These are phyloP conservation scores for Puccinellia tenuiflora DNA, from an alignment of 176 grass and related monocot genomes.

Conservation along the genomic window DNA sequence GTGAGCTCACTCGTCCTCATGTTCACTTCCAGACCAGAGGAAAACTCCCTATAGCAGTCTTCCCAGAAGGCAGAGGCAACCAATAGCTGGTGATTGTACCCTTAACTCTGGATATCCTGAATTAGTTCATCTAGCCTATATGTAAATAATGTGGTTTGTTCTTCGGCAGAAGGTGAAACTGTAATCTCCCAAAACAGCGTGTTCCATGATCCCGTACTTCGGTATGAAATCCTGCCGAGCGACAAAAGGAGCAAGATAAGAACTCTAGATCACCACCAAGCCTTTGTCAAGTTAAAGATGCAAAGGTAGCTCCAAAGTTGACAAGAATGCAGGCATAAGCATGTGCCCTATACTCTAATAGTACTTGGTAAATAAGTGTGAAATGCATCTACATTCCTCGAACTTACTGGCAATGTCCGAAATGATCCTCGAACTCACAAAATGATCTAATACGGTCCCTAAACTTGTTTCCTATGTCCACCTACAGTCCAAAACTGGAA, in stretches of 20 bases:
- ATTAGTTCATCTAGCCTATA: constrained; percentile 1
- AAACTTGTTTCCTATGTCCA: no score
- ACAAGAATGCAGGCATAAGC: neutral
- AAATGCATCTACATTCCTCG: no score
- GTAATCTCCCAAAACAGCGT: constrained; percentile 3
- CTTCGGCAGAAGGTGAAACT: constrained; percentile 1
- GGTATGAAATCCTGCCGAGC: constrained; percentile 19
- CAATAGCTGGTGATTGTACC: neutral
- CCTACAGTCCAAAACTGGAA: no score
- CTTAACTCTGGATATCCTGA: constrained; percentile 6
- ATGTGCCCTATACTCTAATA: neutral
- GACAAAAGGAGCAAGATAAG: constrained; percentile 1
- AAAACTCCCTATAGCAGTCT: neutral
- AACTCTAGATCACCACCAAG: constrained; percentile 3
- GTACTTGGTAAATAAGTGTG: no score
- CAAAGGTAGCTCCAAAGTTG: neutral
- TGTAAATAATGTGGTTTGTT: neutral
- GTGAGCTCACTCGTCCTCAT: constrained; percentile 17
- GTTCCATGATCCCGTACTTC: neutral
- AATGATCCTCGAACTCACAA: no score
- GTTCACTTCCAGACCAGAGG: neutral
- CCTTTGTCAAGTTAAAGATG: neutral
- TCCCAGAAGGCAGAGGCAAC: constrained; percentile 11
- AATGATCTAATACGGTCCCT: no score
- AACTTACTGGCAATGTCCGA: no score